phyloP scores from a whole-genome alignment of 352 stramenopile species.

The Pythium volutum region DNA sequence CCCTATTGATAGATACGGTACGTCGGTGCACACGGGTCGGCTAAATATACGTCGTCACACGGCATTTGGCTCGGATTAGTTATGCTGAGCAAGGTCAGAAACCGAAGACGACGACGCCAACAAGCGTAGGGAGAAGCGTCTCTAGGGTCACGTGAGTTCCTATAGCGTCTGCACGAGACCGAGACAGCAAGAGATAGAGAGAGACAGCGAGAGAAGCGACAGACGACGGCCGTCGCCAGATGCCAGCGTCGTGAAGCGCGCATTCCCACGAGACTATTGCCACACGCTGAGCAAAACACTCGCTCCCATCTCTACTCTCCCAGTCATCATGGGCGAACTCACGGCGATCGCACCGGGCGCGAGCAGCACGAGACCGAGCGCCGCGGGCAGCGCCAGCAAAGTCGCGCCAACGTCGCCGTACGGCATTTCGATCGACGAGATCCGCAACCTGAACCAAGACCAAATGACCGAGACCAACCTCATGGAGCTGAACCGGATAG shows the following conservation, averaged over 20 bases:
- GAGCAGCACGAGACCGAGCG: conserved; percentile 26
- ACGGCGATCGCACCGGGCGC: conserved; percentile 41
- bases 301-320: not conserved
- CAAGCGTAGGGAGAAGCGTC: no score
- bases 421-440: conserved; percentile 66
- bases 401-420: conserved; percentile 68
- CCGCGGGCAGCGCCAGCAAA: conserved; percentile 42
- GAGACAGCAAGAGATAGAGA: not conserved
- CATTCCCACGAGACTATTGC: not conserved
- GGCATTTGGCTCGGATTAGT: conserved; percentile 4
- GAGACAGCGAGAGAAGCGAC: not conserved
- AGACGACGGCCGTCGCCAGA: not conserved
- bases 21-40: not conserved
- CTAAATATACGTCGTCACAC: conserved; percentile 2
- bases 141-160: not conserved
- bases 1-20: not conserved
- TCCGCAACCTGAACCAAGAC: conserved; percentile 68
- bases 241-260: conserved; percentile 1
- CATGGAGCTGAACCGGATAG: conserved; percentile 52
- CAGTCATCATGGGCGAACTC: conserved; percentile 35
- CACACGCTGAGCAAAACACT: not conserved
- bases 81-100: conserved; percentile 16
- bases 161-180: not conserved
- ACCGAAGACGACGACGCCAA: conserved; percentile 21
- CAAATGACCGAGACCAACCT: conserved; percentile 82